Evolutionary conservation across 225 moss, liverwort and hornwort genomes (phyloP), one percentile per base, ranked within the genome.

Genomic region (Antitrichia curtipendula): DNA sequence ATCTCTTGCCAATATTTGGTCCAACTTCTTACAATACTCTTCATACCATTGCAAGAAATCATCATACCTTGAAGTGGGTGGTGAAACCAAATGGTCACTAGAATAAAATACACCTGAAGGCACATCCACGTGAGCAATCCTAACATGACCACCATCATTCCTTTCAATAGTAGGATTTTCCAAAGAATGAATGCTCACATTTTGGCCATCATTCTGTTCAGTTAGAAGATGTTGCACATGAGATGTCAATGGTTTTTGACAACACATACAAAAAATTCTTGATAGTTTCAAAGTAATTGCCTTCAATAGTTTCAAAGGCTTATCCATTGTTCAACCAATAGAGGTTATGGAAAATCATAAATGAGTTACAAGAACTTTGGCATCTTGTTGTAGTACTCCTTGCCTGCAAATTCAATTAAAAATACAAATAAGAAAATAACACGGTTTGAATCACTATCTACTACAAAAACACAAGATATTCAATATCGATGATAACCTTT

Each of bases 101-200:
- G 2, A 6, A 16, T 5, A 40, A 40, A 8, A 1, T 8, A 5
- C 25, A 14, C 25, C 1, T 8, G 2, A 68, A 3, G 71, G 3
- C 45, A 72, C 1, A 0, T 16, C 5, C 0, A 0, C 0, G 3
- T 9, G 16, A 71, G 6, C 28, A 9, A 45, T 28, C 3, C 15
- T 45, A 5, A 3, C 16, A 36, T 10, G 36, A 65, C 11, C 20
- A 65, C 36, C 65, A 36, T 36, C 36, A 20, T 65, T 36, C 36
- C 11, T 36, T 65, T 10, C 20, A 36, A 6, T 6, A 20, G 3
- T 0, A 36, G 3, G 11, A 65, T 65, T n/a, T 20, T 65, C n/a
- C 4, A 65, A 20, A 65, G 6, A 20, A n/a, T 11, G 11, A 0
- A n/a, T 21, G 2, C 2, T 4, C 11, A 65, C 20, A n/a, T 11